These are phyloP conservation scores for Aspergillus chevalieri DNA, from an alignment of 2,329 filamentous ascomycete species.

Conservation along the genomic window DNA sequence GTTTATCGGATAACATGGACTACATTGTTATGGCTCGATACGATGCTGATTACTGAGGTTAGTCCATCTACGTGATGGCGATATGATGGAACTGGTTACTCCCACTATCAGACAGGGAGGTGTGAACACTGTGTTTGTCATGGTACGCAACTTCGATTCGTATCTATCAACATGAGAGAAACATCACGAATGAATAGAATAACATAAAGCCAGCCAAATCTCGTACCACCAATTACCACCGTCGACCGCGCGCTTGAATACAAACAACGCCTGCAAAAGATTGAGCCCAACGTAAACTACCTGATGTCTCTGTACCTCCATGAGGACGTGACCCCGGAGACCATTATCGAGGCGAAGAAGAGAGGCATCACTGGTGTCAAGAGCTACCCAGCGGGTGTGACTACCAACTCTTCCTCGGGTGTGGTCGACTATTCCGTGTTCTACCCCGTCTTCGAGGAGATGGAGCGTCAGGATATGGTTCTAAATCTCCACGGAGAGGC, in stretches of 20 bases:
- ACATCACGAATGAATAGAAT: conserved; percentile 6
- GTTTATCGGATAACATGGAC: conserved; percentile 6
- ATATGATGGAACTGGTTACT: conserved; percentile 54
- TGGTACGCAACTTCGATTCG: conserved; percentile 31
- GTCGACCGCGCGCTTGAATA: conserved; percentile 62
- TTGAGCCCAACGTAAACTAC: conserved; percentile 59
- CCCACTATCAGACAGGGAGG: conserved; percentile 55
- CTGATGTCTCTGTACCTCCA: conserved; percentile 70
- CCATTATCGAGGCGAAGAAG: conserved; percentile 65
- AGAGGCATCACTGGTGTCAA: conserved; percentile 65
- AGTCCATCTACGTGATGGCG: conserved; percentile 64
- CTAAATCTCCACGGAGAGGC: conserved; percentile 85
- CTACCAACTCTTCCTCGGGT: conserved; percentile 52
- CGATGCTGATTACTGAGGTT: conserved; percentile 5
- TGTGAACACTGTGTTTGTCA: conserved; percentile 57
- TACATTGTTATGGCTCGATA: conserved; percentile 3
- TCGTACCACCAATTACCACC: conserved; percentile 58
- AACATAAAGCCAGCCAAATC: conserved; percentile 50
- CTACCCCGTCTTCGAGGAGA: conserved; percentile 69
- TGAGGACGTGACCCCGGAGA: conserved; percentile 58
- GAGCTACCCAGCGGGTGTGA: conserved; percentile 42
- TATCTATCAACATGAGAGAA: neutral
- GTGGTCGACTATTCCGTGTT: conserved; percentile 41
- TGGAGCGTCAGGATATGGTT: conserved; percentile 78
- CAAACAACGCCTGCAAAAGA: conserved; percentile 52